phyloP scores from a whole-genome alignment of 495 filamentous ascomycete genomes.

The Penicillium manginii region DNA sequence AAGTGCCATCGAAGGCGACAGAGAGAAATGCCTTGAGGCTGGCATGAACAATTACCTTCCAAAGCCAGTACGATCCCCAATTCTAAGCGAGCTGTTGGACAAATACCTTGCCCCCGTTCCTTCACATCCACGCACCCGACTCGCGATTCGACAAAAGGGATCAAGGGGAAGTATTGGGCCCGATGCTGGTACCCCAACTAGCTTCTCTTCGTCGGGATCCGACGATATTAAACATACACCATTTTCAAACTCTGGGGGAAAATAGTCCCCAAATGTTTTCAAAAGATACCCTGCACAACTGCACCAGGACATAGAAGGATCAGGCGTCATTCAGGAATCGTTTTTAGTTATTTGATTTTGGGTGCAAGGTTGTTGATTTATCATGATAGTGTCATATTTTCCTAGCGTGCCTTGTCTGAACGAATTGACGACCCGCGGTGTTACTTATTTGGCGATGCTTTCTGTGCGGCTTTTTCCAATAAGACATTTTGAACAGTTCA shows the following conservation, averaged over 20 bases:
- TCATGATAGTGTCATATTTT: not conserved
- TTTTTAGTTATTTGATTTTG: slow-evolving; percentile 7
- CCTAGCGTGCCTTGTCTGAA: not conserved
- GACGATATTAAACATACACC: slow-evolving; percentile 31
- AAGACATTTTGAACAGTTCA: not conserved
- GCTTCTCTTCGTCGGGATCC: slow-evolving; percentile 40
- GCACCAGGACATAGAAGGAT: slow-evolving; percentile 18
- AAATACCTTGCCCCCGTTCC: slow-evolving; percentile 63
- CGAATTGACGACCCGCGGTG: not conserved
- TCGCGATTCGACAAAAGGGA: slow-evolving; percentile 38
- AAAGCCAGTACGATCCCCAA: slow-evolving; percentile 78
- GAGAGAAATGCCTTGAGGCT: slow-evolving; percentile 87
- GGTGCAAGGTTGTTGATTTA: not conserved
- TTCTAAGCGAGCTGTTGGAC: slow-evolving; percentile 77
- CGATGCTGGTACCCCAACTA: slow-evolving; percentile 41
- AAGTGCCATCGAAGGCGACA: slow-evolving; percentile 85
- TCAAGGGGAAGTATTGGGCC: slow-evolving; percentile 36
- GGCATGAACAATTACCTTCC: slow-evolving; percentile 97
- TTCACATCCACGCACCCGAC: slow-evolving; percentile 42
- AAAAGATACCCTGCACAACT: slow-evolving; percentile 33
- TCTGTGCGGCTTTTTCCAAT: not conserved
- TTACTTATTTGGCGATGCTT: not conserved
- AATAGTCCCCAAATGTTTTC: slow-evolving; percentile 23
- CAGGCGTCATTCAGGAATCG: slow-evolving; percentile 23
- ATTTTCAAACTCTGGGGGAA: slow-evolving; percentile 11